Conservation (phyloP, 2,329 filamentous ascomycete genomes). For the Botrytis squamosa region DNA sequence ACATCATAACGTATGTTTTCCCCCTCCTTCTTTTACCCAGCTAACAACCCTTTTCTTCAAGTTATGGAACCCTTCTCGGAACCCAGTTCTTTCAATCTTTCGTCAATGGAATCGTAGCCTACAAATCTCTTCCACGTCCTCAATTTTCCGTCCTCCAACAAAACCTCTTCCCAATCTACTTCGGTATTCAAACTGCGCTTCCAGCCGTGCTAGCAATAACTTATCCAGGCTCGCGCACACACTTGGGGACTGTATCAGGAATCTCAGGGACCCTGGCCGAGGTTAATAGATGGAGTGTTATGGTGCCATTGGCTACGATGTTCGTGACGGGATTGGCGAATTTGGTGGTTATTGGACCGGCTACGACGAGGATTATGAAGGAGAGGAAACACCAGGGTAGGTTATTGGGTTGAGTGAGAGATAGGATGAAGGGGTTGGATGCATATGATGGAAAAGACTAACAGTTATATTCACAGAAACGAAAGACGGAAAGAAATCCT, state of each 20-base stretch:
- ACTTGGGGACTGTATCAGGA: conserved; percentile 43
- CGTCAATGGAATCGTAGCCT: conserved; percentile 70
- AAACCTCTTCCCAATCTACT: conserved; percentile 84
- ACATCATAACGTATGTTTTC: conserved; percentile 64
- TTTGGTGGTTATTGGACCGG: conserved; percentile 67
- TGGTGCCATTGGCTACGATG: conserved; percentile 68
- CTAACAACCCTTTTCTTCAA: conserved; percentile 45
- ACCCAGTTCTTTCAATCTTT: conserved; percentile 88
- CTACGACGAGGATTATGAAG: conserved; percentile 71
- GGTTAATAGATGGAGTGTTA: conserved; percentile 60
- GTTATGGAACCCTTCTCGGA: conserved; percentile 85
- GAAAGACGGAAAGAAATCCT: conserved; percentile 84
- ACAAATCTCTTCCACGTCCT: conserved; percentile 71
- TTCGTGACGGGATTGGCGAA: conserved; percentile 72
- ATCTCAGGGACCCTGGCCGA: conserved; percentile 57
- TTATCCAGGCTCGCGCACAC: conserved; percentile 62
- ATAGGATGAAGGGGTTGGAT: background rate
- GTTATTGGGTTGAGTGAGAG: conserved; percentile 32
- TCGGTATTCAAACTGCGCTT: conserved; percentile 74
- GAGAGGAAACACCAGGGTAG: conserved; percentile 76
- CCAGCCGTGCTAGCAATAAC: conserved; percentile 75
- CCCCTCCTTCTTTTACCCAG: conserved; percentile 12
- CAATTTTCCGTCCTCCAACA: conserved; percentile 81
- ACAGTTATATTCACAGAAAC: conserved; percentile 56
- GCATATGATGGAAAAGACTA: background rate